Evolutionary conservation across 495 filamentous ascomycete genomes (phyloP).

Genomic region (Geoglossum glabrum): DNA sequence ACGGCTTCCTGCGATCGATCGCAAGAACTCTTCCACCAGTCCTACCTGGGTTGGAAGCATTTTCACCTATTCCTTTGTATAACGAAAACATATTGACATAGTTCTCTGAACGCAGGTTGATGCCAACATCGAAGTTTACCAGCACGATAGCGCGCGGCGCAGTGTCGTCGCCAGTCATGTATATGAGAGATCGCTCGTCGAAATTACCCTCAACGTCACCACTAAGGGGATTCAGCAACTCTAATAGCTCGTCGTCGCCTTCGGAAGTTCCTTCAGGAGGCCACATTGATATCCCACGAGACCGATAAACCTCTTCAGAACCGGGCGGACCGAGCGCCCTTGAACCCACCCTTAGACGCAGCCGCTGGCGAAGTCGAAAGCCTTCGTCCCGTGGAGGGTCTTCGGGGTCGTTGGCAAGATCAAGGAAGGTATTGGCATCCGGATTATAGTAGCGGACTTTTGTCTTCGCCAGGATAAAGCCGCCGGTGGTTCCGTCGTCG

Average conservation of each 20-base stretch:
- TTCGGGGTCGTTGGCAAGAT: conserved; percentile 39
- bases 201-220: conserved; percentile 29
- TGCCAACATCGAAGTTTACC: conserved; percentile 41
- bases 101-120: conserved; percentile 6
- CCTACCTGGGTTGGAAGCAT: not conserved
- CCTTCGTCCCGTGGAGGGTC: conserved; percentile 6
- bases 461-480: conserved; percentile 36
- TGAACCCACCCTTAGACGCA: conserved; percentile 33
- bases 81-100: not conserved
- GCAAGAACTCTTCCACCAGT: not conserved
- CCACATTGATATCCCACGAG: conserved; percentile 34
- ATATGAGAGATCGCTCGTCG: conserved; percentile 44
- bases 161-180: conserved; percentile 23
- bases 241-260: conserved; percentile 22
- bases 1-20: not conserved
- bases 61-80: not conserved
- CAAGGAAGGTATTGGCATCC: conserved; percentile 37
- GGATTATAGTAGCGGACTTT: conserved; percentile 39
- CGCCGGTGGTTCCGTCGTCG: conserved; percentile 23
- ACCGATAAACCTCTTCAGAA: conserved; percentile 19
- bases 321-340: conserved; percentile 20
- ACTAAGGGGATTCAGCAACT: conserved; percentile 35
- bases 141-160: conserved; percentile 29
- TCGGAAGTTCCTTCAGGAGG: conserved; percentile 29
- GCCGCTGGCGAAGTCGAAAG: conserved; percentile 23